These are phyloP conservation scores for Tolypocladium tropicale DNA, from an alignment of 2,329 filamentous ascomycete genomes.

Conservation along the genomic window DNA sequence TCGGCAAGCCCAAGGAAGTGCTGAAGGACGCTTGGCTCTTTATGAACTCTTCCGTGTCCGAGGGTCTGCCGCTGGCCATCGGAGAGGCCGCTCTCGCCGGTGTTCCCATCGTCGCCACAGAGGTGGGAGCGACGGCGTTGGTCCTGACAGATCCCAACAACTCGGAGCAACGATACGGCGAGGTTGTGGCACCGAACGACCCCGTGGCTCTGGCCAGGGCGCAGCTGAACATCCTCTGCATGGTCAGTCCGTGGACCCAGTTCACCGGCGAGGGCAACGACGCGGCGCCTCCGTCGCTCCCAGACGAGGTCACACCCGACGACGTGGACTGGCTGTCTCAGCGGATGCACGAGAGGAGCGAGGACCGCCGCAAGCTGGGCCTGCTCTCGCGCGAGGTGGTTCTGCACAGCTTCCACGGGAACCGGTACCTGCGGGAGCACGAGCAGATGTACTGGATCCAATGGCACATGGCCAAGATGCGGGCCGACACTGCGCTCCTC, in stretches of 20 bases:
- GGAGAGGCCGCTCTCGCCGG: conserved; percentile 48
- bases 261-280: conserved; percentile 43
- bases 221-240: conserved; percentile 50
- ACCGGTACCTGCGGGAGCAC: conserved; percentile 50
- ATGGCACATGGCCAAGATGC: conserved; percentile 22
- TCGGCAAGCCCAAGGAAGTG: conserved; percentile 44
- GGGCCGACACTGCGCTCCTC: conserved; percentile 6
- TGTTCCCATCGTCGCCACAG: conserved; percentile 44
- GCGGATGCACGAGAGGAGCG: conserved; percentile 50
- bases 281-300: conserved; percentile 7
- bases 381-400: conserved; percentile 49
- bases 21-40: conserved; percentile 48
- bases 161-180: conserved; percentile 40
- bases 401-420: conserved; percentile 47
- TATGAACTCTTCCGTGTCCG: conserved; percentile 46
- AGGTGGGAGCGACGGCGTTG: conserved; percentile 43
- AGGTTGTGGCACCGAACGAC: conserved; percentile 55
- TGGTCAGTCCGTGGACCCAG: conserved; percentile 50
- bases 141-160: conserved; percentile 43
- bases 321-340: conserved; percentile 43
- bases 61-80: conserved; percentile 44
- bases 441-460: conserved; percentile 49
- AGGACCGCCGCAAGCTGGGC: conserved; percentile 44
- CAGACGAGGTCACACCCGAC: conserved; percentile 30
- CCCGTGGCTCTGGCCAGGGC: conserved; percentile 48